Base-by-base conservation (phyloP, 2,329 filamentous ascomycete genomes). In the Camillea tinctor region DNA sequence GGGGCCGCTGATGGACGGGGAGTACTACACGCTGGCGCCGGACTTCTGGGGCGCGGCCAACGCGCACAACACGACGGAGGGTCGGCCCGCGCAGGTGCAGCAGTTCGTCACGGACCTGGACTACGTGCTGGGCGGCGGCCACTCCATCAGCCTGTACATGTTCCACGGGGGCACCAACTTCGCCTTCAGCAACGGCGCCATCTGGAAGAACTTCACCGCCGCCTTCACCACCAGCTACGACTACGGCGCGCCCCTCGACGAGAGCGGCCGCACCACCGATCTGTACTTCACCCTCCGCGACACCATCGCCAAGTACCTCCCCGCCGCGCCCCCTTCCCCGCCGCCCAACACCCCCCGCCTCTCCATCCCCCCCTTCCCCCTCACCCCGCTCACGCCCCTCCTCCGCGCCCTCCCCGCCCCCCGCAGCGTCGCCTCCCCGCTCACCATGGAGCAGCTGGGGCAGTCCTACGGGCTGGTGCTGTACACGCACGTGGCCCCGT, bases 111-210 rank as follows among this genome's bases (percentile, higher is more conserved):
- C 59, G 40, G 77, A 79, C 57, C 60, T 80, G 1, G 72, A 73
- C 30, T 77, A 68, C 67, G 73, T 77, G 36, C 67, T 80, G 13
- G 66, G 67, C 1, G 73, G 73, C 23, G 74, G 75, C 50, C 72
- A 73, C 52, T 80, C 79, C 0, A 79, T 84, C 60, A 81, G 76
- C 67, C 65, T 83, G 57, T 83, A 82, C 66, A 82, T 83, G 80
- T 79, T 83, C 60, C 80, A 83, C 61, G 81, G 81, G 3, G 81
- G 80, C 1, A 83, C 80, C 1, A 83, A 81, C 59, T 83, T 78
- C 60, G 81, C 74, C 0, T 80, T 81, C 60, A 70, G 77, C 21
- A 81, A 78, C 64, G 80, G 81, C 7, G 78, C 76, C 1, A 68
- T 80, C 11, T 80, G 77, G 74, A 71, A 72, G 53, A 75, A 78